These are phyloP conservation scores for Liquidambar formosana DNA, from an alignment of 164 flowering plant species.

Conservation along the genomic window DNA sequence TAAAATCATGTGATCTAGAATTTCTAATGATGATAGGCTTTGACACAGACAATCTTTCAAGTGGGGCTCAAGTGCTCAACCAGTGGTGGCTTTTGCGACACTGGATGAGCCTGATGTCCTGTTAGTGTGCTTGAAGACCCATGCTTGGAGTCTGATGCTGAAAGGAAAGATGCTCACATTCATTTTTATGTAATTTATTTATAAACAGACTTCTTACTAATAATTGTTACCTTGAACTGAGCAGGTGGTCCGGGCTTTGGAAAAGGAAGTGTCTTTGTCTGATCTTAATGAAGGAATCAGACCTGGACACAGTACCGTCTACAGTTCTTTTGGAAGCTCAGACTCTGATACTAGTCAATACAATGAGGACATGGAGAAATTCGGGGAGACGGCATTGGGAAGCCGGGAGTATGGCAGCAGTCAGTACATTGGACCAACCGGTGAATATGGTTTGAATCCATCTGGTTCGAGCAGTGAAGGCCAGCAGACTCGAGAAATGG, in stretches of 20 bases:
- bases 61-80: not conserved
- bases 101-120: not conserved
- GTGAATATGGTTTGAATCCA: constrained; percentile 68
- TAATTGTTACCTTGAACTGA: constrained; percentile 2
- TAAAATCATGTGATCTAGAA: not conserved
- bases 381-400: constrained; percentile 76
- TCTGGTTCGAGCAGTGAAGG: constrained; percentile 84
- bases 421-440: constrained; percentile 69
- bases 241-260: constrained; percentile 88
- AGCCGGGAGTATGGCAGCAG: constrained; percentile 65
- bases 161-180: not conserved
- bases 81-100: not conserved
- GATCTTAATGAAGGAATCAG: constrained; percentile 69
- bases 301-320: constrained; percentile 69
- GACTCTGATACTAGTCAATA: constrained; percentile 74
- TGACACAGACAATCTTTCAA: not conserved
- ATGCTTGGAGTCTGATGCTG: no score
- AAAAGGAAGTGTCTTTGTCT: constrained; percentile 73
- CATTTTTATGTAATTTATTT: not conserved
- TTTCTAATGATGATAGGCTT: not conserved
- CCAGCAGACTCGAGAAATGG: constrained; percentile 68
- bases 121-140: no score
- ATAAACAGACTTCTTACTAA: not conserved
- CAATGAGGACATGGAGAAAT: constrained; percentile 80
- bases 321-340: constrained; percentile 72